Percentiles rank a stretch among this genome's conserved stretches.
Conservation (phyloP, 345 rosid species). For the Citrus australasica region DNA sequence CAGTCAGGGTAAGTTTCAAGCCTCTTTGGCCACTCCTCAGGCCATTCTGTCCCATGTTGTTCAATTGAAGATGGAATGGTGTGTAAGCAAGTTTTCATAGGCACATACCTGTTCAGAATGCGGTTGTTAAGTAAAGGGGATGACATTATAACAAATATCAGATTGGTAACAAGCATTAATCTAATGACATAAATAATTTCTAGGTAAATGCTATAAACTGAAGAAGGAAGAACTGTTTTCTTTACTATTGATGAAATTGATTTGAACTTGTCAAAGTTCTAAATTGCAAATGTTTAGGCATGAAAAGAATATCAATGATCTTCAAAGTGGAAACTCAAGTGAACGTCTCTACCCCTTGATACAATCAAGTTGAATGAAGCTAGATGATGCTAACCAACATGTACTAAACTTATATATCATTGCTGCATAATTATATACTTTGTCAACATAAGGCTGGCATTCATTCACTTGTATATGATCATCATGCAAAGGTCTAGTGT, state of each 20-base stretch:
- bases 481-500: not conserved
- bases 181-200: not conserved
- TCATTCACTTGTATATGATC: not conserved
- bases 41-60: conserved; percentile 94
- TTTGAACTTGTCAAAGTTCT: not conserved
- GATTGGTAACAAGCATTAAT: not conserved
- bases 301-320: not conserved
- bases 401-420: not conserved
- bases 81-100: conserved; percentile 74
- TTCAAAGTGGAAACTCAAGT: not conserved
- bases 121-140: conserved; percentile 1
- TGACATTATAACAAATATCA: not conserved
- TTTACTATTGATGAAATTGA: not conserved
- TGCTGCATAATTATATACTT: not conserved
- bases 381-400: not conserved
- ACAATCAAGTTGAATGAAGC: not conserved
- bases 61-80: conserved; percentile 77
- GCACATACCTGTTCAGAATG: conserved; percentile 60
- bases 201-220: not conserved
- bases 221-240: not conserved
- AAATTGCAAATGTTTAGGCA: not conserved
- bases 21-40: conserved; percentile 97
- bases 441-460: not conserved
- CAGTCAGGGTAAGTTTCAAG: conserved; percentile 94
- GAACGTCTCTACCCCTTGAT: not conserved